Base-by-base conservation (phyloP, 1,284 basidiomycete species). In the Irpex rosettiformis region DNA sequence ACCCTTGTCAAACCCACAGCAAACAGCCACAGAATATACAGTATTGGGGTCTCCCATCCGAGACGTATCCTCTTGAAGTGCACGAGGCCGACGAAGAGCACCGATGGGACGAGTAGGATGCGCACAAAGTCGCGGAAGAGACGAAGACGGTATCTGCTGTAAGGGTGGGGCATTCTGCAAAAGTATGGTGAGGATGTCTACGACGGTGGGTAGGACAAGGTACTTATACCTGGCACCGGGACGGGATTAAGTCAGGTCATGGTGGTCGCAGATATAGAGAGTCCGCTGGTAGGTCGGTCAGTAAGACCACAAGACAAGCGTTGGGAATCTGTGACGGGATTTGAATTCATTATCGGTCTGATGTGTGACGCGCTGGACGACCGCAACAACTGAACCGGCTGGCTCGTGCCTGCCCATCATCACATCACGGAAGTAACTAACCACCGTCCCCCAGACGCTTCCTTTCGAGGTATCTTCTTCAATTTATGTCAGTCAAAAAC, bases 1-100 rank as follows among this genome's bases (percentile, higher is more conserved):
- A 52, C 28, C 59, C 76, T 75, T 2, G 62, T 64, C 22, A 71
- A 67, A 1, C 74, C 73, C 67, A 77, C 81, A 0, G 73, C 48
- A 16, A 81, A 48, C 29, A 82, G 73, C 47, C 79, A 78, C 2
- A 66, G 54, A 28, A 77, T 11, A 62, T 80, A 75, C n/a, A 66
- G 65, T 1, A 77, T 76, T 13, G 76, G 42, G 1, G 72, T 64
- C 10, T 75, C 60, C 37, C 65, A 56, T 5, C 77, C 73, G 24
- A 77, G 66, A 29, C 61, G 64, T 45, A 67, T 60, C 11, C 60
- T 57, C 42, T 66, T 61, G 53, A 70, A 18, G 1, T 62, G 65
- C n/a, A 77, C 66, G 22, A 71, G 27, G 28, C 67, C 37, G 22
- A 63, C 70, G 28, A 82, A 67, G 7, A 71, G 58, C 8, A 73